These are phyloP conservation scores for Striga hermonthica DNA, from an alignment of 305 asterid genomes.

Conservation along the genomic window DNA sequence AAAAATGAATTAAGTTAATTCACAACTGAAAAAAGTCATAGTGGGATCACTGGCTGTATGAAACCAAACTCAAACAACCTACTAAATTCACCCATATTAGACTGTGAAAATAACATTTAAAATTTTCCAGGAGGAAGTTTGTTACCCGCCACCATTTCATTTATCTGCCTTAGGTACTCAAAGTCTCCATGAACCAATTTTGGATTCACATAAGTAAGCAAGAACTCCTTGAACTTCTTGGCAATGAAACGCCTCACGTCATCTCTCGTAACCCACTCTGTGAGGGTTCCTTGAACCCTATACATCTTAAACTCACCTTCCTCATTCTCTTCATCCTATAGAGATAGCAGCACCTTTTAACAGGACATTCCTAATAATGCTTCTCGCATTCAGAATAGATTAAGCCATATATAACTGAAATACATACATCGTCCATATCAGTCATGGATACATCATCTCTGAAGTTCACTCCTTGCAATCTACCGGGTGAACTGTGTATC, in stretches of 20 bases:
- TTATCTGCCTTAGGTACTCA: conserved; percentile 88
- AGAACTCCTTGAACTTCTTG: conserved; percentile 81
- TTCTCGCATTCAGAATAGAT: not conserved
- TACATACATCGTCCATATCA: conserved; percentile 72
- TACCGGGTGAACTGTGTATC: conserved; percentile 32
- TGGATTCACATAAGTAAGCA: conserved; percentile 77
- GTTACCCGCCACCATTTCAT: conserved; percentile 91
- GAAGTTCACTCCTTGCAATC: not conserved
- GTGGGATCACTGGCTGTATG: conserved; percentile 9
- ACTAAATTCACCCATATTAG: not conserved
- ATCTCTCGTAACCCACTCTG: conserved; percentile 97
- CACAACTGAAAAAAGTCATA: conserved; percentile 7
- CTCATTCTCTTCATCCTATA: conserved; percentile 85
- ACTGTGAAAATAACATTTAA: not conserved
- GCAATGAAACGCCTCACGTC: conserved; percentile 95
- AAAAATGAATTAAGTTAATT: conserved; percentile 27
- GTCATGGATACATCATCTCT: conserved; percentile 88
- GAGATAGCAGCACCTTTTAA: conserved; percentile 10
- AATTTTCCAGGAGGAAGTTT: conserved; percentile 5
- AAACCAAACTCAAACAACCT: conserved; percentile 16
- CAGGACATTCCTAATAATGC: conserved; percentile 3
- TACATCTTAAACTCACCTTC: conserved; percentile 37
- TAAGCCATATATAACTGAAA: conserved; percentile 2
- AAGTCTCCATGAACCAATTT: conserved; percentile 74
- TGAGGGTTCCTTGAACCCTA: conserved; percentile 81